phyloP scores from a whole-genome alignment of 805 yeast genomes.

The Wickerhamiella nectarea region DNA sequence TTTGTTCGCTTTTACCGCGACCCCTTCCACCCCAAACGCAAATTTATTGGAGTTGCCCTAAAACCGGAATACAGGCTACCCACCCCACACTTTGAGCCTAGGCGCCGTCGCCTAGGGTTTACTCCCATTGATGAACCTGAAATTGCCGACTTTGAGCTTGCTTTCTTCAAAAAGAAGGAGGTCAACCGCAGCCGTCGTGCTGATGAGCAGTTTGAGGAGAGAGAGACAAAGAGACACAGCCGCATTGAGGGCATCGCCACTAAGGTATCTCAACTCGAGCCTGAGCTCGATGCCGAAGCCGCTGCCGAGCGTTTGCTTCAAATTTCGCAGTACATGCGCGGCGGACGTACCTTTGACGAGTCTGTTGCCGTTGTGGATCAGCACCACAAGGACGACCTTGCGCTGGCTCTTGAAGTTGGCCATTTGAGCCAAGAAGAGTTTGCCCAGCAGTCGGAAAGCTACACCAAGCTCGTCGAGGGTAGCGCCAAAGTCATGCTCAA shows the following conservation, averaged over 20 bases:
- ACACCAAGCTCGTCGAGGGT: conserved; percentile 28
- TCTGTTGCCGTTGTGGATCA: conserved; percentile 47
- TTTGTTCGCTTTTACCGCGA: conserved; percentile 81
- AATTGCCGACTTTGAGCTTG: conserved; percentile 45
- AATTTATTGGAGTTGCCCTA: conserved; percentile 79
- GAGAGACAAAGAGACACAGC: conserved; percentile 30
- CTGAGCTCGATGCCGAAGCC: conserved; percentile 12
- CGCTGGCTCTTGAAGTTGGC: conserved; percentile 25
- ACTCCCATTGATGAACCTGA: conserved; percentile 36
- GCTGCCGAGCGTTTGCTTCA: conserved; percentile 38
- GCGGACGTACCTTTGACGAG: conserved; percentile 44
- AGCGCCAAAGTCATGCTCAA: conserved; percentile 26
- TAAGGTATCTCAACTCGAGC: conserved; percentile 23
- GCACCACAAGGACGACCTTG: conserved; percentile 30
- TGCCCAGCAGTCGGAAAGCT: conserved; percentile 16
- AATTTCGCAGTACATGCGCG: conserved; percentile 40
- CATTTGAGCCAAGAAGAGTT: conserved; percentile 27
- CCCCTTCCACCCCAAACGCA: conserved; percentile 91
- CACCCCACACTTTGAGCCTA: conserved; percentile 81
- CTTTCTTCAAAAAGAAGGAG: conserved; percentile 55
- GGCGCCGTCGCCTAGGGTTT: conserved; percentile 72
- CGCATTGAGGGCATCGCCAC: conserved; percentile 24
- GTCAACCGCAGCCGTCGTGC: conserved; percentile 42
- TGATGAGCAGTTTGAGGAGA: conserved; percentile 28
- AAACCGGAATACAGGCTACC: conserved; percentile 54